Base-by-base conservation (phyloP, 805 yeast species). In the Candida lessepsii region DNA sequence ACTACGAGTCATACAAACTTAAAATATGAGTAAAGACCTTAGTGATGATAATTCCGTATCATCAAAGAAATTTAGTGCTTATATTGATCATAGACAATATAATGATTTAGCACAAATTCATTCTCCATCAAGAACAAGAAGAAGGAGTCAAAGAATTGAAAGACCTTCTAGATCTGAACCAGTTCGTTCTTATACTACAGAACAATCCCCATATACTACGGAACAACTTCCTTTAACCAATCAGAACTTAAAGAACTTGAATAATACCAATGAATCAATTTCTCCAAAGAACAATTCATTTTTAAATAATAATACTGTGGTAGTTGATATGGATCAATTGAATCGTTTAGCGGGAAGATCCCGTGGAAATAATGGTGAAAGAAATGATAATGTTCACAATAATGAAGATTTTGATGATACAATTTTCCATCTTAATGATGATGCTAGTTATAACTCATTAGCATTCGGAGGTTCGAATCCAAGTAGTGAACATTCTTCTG, bases 381-480 rank as follows among this genome's bases (percentile, higher is more conserved):
- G 14, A 23, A 19, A 29, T 21, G 32, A 5, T 18, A 14, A 10
- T 16, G n/a, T 7, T 6, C 10, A 24, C 3, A 13, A 25, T 14
- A 11, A 13, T 23, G 13, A 18, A 5, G 33, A 17, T 10, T 20
- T 24, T 13, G 37, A 39, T 19, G 36, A 31, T n/a, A 23, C 28
- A 10, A 19, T 26, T 3, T 17, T 27, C 29, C 32, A 39, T 13
- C 25, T 30, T 20, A 42, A 41, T 14, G 55, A 54, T 20, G 26
- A 34, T 19, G 42, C 30, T 17, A 50, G 58, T 8, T 29, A 54
- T 25, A 58, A 59, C 39, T 57, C 65, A 43, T 53, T 62, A 39
- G 72, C 66, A 44, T 71, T 70, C 49, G 75, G 75, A 10, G 70
- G 59, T 11, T 80, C 86, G n/a, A 80, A 80, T 50, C 87, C 88